These are phyloP conservation scores for Saccharomyces mikatae DNA, from an alignment of 805 yeast genomes.

Conservation along the genomic window DNA sequence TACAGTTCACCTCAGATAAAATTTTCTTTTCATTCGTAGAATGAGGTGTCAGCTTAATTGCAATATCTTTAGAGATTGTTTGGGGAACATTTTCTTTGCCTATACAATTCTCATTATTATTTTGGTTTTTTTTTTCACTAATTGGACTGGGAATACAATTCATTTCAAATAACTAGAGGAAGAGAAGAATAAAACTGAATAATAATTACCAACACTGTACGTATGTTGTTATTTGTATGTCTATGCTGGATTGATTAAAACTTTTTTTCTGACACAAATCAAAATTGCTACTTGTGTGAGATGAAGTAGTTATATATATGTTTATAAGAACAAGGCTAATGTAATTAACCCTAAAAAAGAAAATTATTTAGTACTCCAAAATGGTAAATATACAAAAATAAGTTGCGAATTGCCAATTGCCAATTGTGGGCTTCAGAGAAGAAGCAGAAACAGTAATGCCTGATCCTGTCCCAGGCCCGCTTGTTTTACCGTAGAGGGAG, in stretches of 20 bases:
- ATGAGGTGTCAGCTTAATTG: neutral
- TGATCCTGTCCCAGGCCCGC: neutral
- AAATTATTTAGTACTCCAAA: neutral
- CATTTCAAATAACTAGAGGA: neutral
- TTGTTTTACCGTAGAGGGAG: neutral
- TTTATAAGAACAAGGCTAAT: neutral
- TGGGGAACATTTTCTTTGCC: neutral
- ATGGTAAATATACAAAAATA: neutral
- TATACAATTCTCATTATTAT: neutral
- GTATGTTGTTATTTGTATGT: neutral
- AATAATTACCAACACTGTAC: neutral
- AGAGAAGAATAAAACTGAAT: neutral
- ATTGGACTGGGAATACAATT: neutral
- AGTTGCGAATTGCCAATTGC: neutral
- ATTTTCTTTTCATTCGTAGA: neutral
- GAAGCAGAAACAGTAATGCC: neutral
- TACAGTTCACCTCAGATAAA: neutral
- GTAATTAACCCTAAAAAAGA: neutral
- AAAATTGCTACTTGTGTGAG: neutral
- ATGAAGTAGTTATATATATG: neutral
- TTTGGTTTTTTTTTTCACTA: neutral
- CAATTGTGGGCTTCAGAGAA: neutral
- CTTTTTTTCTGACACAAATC: neutral
- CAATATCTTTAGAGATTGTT: neutral
- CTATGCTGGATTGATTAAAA: neutral